Conservation (phyloP, 1,284 basidiomycete species). For the Hypsizygus ulmarius region DNA sequence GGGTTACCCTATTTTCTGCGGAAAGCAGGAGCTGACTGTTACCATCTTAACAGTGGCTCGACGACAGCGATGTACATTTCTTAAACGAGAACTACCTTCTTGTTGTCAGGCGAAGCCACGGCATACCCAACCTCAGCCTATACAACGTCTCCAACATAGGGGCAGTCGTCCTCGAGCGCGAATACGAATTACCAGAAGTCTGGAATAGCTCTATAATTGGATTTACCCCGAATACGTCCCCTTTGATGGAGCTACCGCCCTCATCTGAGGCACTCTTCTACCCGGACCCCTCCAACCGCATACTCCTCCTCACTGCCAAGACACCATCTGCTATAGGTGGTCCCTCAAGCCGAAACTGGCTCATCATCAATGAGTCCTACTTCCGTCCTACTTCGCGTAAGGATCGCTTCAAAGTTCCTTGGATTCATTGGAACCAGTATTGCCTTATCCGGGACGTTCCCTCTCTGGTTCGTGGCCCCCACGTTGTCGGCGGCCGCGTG, state of each 20-base stretch:
- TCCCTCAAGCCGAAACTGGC: conserved; percentile 34
- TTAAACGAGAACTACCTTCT: conserved; percentile 42
- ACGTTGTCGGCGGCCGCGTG: conserved; percentile 41
- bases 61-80: conserved; percentile 43
- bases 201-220: conserved; percentile 40
- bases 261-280: conserved; percentile 42
- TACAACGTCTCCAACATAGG: conserved; percentile 43
- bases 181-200: conserved; percentile 45
- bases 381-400: conserved; percentile 39
- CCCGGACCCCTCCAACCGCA: conserved; percentile 41
- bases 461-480: conserved; percentile 31
- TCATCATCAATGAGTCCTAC: conserved; percentile 44
- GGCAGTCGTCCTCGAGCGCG: conserved; percentile 38
- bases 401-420: conserved; percentile 38
- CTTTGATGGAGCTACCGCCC: conserved; percentile 30
- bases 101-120: conserved; percentile 35
- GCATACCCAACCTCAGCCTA: conserved; percentile 35
- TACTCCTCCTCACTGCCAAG: conserved; percentile 42
- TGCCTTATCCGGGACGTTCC: conserved; percentile 42
- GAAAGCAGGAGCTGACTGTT: not conserved
- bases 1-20: conserved; percentile 12
- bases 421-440: conserved; percentile 45
- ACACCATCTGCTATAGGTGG: conserved; percentile 22
- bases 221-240: conserved; percentile 39
- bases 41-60: conserved; percentile 38